These are phyloP conservation scores for Malus sylvestris DNA, from an alignment of 306 rosid species.

Conservation along the genomic window DNA sequence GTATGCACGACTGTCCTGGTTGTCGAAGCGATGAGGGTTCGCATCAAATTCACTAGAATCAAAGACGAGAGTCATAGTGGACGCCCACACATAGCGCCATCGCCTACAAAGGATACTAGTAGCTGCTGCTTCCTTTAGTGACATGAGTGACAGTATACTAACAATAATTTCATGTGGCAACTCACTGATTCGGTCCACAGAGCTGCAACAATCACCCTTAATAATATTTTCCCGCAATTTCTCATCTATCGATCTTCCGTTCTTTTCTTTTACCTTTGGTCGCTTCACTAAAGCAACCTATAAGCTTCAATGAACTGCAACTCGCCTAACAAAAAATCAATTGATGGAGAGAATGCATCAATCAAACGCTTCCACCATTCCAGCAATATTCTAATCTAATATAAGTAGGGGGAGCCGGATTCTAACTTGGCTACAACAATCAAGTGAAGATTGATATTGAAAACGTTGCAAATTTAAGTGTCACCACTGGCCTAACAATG, in stretches of 20 bases:
- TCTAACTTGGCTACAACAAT: neutral
- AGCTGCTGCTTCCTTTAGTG: neutral
- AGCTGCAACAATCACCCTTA: neutral
- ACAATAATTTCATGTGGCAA: neutral
- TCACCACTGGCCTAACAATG: slow-evolving; percentile 10
- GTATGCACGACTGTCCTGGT: too few species aligned
- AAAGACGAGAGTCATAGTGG: neutral
- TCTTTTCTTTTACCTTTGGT: too few species aligned
- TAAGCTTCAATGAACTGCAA: too few species aligned
- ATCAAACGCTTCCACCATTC: too few species aligned
- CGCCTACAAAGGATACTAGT: neutral
- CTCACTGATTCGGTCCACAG: neutral
- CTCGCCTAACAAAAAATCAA: too few species aligned
- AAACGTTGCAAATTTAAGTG: slow-evolving; percentile 8
- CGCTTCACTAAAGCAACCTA: too few species aligned
- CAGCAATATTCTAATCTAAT: neutral
- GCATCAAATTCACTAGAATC: neutral
- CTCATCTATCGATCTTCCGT: too few species aligned
- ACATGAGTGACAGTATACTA: neutral
- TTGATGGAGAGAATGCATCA: neutral
- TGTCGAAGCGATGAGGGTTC: too few species aligned
- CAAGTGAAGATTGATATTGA: neutral
- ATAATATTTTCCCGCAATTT: too few species aligned
- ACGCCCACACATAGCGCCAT: neutral
- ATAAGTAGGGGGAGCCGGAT: neutral